A percentile compares a stretch with the other conserved stretches of the same genome.
Conservation (phyloP, 306 rosid genomes). For the Quercus dentata region DNA sequence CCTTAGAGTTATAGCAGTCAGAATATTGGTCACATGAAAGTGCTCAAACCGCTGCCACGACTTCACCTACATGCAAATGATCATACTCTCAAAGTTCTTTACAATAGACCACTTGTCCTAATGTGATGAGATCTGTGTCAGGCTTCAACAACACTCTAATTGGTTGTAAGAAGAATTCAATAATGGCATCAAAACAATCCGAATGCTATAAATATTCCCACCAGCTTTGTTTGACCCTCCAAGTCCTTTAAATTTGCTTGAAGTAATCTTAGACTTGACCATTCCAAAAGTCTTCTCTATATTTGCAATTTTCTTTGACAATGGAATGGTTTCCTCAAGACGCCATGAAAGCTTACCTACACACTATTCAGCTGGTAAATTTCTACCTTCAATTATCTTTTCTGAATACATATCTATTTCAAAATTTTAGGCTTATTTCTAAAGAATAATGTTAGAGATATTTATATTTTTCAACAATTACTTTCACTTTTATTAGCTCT, state of each 20-base stretch:
- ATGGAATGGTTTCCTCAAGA: constrained; percentile 29
- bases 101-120: constrained; percentile 1
- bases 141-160: neutral
- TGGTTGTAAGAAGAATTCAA: neutral
- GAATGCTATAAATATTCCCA: neutral
- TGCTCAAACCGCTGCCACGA: constrained; percentile 19
- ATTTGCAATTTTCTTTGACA: neutral
- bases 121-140: neutral
- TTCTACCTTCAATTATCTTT: neutral
- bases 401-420: too few species aligned
- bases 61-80: constrained; percentile 5
- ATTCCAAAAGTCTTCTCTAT: neutral
- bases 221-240: neutral
- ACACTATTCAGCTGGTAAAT: constrained; percentile 24
- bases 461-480: too few species aligned
- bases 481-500: too few species aligned
- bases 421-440: too few species aligned
- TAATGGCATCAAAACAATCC: neutral
- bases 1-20: neutral
- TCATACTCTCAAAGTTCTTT: neutral
- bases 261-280: neutral
- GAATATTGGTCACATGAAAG: neutral
- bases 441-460: too few species aligned
- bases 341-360: constrained; percentile 29
- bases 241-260: neutral